phyloP scores from a whole-genome alignment of 2,329 filamentous ascomycete genomes.

The Periconia digitata region DNA sequence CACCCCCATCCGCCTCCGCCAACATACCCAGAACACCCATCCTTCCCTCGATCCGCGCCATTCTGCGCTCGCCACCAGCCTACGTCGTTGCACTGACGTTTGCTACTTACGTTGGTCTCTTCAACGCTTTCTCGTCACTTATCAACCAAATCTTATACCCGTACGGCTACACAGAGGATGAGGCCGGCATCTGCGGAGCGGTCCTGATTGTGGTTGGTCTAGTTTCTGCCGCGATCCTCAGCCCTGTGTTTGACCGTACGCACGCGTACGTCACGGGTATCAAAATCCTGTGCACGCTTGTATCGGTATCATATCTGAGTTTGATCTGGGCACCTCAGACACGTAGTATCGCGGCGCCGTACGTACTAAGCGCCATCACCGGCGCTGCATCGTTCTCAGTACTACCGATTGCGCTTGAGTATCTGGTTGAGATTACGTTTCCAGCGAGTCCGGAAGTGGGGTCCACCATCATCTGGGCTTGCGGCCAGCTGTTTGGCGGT shows the following conservation, averaged over 20 bases:
- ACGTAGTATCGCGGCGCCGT: conserved; percentile 65
- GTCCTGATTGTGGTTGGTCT: conserved; percentile 88
- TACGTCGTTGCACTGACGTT: conserved; percentile 84
- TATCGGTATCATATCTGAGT: conserved; percentile 71
- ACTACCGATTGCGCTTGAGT: conserved; percentile 83
- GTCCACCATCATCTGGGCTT: conserved; percentile 80
- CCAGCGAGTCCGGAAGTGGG: conserved; percentile 85
- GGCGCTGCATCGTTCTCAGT: conserved; percentile 80
- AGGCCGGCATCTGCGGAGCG: conserved; percentile 87
- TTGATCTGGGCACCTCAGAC: conserved; percentile 80
- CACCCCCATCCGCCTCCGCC: conserved; percentile 71
- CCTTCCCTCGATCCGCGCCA: conserved; percentile 51
- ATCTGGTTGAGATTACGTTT: conserved; percentile 82
- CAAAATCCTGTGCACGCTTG: conserved; percentile 72
- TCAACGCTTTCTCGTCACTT: conserved; percentile 87
- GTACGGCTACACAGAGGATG: conserved; percentile 78
- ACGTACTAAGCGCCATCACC: conserved; percentile 72
- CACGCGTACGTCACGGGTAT: conserved; percentile 76
- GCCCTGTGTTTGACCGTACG: conserved; percentile 81
- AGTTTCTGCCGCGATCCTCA: conserved; percentile 71
- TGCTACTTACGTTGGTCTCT: conserved; percentile 81
- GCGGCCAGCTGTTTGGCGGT: conserved; percentile 82
- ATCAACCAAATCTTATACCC: conserved; percentile 88
- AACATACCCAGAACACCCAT: conserved; percentile 57
- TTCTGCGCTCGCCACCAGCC: conserved; percentile 65